Base-by-base conservation (phyloP, 768 basidiomycete species). In the Podaxis rugospora region DNA sequence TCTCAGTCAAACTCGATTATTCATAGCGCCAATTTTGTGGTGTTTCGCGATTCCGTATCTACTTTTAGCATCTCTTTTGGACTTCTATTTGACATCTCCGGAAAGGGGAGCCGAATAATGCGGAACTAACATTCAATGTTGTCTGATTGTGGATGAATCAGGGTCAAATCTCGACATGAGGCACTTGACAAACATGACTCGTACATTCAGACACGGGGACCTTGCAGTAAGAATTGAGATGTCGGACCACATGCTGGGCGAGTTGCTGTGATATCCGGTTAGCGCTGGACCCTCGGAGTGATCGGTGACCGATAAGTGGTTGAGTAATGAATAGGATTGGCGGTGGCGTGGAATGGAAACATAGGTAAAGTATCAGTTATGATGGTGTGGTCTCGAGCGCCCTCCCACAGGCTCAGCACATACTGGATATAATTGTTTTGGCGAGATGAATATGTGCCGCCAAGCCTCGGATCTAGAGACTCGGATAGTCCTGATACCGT, bases 331-430 rank as follows among this genome's bases (percentile, higher is more conserved):
- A 39, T 54, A 18, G 37, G 36, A 37, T 54, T 36, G 36, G 37
- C 52, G 35, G 52, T 32, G 52, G 52, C 52, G 52, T 54, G 37
- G 36, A 54, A 54, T 54, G 52, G 52, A 54, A 54, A 54, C 52
- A 49, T 16, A 23, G 27, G 47, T 13, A 21, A 27, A 16, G 16
- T 21, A 44, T 6, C n/a, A 42, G n/a, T 4, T 42, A 18, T 27
- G 18, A 23, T 49, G 47, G 47, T 49, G 25, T 4, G 47, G 42
- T 18, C 42, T 44, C 42, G n/a, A 44, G 42, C 42, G 18, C 42
- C 6, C 16, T 21, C 42, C 42, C n/a, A 9, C n/a, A 9, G 42
- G 16, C 42, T 44, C 18, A 18, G 2, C n/a, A 44, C 2, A 32
- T 32, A 9, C 32, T 32, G 1, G 32, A 32, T 32, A 32, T 32